Percentiles rank a stretch among this genome's conserved stretches.
Evolutionary conservation across 2,329 filamentous ascomycete genomes (phyloP).

Genomic region (Aureobasidium musti): DNA sequence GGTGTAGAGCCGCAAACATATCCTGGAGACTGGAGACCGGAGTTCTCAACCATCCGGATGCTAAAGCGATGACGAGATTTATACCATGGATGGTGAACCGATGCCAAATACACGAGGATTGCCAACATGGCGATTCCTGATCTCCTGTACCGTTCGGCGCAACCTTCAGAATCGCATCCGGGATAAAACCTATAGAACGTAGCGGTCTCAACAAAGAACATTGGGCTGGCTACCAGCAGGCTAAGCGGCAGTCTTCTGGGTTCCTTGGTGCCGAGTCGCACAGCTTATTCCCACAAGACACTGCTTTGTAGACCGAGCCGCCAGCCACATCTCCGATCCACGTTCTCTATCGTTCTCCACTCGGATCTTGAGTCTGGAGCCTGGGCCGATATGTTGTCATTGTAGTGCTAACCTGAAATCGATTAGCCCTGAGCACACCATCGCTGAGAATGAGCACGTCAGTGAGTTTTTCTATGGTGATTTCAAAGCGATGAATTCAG

Average conservation of each 20-base stretch:
- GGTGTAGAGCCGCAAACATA: conserved; percentile 21
- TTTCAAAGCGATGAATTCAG: conserved; percentile 29
- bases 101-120: background rate
- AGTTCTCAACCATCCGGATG: background rate
- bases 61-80: conserved; percentile 12
- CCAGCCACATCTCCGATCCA: background rate
- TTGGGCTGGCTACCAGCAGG: background rate
- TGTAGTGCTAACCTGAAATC: background rate
- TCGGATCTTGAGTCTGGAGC: background rate
- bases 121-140: conserved; percentile 1
- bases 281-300: no score
- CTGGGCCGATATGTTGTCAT: background rate
- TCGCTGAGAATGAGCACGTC: conserved; percentile 9
- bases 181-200: background rate
- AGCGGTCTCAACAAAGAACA: background rate
- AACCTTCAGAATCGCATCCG: background rate
- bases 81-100: conserved; percentile 13
- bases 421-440: background rate
- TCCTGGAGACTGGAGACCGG: background rate
- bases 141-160: background rate
- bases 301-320: background rate
- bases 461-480: conserved; percentile 29
- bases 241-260: background rate
- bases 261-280: background rate
- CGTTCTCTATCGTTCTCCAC: background rate